Evolutionary conservation across 139 green algal genomes (phyloP).

Genomic region (Chlamydomonas eustigma): DNA sequence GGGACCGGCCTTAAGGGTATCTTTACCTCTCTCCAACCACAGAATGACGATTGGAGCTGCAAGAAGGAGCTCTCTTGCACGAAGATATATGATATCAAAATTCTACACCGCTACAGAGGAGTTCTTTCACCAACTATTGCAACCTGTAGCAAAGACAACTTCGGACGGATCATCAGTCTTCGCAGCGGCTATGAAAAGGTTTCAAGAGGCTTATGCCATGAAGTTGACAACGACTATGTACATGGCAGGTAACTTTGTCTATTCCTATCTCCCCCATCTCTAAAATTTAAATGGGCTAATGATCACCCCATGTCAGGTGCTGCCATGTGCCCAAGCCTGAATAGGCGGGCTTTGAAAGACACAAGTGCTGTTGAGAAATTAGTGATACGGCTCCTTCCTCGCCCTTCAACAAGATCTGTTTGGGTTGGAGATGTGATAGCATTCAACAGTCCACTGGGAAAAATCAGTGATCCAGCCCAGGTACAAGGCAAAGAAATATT

Average conservation of each 20-base stretch:
- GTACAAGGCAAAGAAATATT: no score
- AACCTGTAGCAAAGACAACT: conserved; percentile 4
- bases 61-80: background rate
- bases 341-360: conserved; percentile 35
- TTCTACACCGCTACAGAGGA: conserved; percentile 25
- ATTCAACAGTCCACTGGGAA: conserved; percentile 43
- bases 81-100: conserved; percentile 17
- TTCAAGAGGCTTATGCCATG: conserved; percentile 29
- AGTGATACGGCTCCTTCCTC: conserved; percentile 61
- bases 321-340: conserved; percentile 61
- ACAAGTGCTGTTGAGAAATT: conserved; percentile 45
- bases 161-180: background rate
- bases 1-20: no score
- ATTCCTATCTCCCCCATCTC: background rate
- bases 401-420: conserved; percentile 28
- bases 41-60: no score
- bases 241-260: conserved; percentile 19
- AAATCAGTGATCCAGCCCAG: conserved; percentile 12
- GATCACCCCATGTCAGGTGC: conserved; percentile 23
- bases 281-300: background rate
- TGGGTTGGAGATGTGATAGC: conserved; percentile 50
- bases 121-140: conserved; percentile 17
- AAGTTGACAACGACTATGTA: conserved; percentile 32
- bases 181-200: conserved; percentile 14
- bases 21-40: no score